These are phyloP conservation scores for Fraxinus cuspidata DNA, from an alignment of 257 asterid species.

Conservation along the genomic window DNA sequence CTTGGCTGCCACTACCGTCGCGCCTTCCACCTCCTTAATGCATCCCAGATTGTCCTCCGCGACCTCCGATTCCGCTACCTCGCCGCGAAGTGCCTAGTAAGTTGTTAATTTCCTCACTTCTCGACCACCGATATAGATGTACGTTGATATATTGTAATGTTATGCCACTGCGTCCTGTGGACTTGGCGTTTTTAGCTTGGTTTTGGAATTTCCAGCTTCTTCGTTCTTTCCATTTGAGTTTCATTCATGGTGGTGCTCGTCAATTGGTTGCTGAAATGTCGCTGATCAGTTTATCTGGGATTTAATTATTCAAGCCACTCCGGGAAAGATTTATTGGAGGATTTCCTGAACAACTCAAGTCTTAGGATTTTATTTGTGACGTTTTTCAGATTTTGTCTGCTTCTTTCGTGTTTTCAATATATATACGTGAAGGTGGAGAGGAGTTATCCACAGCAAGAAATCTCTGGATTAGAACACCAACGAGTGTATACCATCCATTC, in stretches of 20 bases:
- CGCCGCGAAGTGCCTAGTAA: constrained; percentile 97
- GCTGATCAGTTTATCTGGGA: neutral
- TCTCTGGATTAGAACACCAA: neutral
- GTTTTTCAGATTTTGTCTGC: neutral
- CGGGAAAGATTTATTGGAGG: neutral
- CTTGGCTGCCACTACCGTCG: constrained; percentile 95
- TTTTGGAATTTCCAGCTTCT: constrained; percentile 6
- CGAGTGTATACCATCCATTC: neutral
- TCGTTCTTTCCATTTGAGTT: constrained; percentile 1
- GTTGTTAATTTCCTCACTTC: constrained; percentile 6
- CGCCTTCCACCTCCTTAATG: constrained; percentile 93
- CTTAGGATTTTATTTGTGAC: neutral
- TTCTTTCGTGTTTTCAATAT: neutral
- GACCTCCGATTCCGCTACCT: constrained; percentile 98
- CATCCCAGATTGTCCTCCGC: constrained; percentile 90
- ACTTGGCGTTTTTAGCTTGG: neutral
- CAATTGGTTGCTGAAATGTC: constrained; percentile 14
- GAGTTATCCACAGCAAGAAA: neutral
- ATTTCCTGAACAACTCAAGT: neutral
- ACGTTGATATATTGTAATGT: neutral
- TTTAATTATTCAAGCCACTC: neutral
- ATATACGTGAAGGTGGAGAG: neutral
- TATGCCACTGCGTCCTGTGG: neutral
- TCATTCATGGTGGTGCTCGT: neutral
- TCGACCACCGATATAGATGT: neutral